Conservation (phyloP, 805 yeast genomes). For the Ogataea siamensis region DNA sequence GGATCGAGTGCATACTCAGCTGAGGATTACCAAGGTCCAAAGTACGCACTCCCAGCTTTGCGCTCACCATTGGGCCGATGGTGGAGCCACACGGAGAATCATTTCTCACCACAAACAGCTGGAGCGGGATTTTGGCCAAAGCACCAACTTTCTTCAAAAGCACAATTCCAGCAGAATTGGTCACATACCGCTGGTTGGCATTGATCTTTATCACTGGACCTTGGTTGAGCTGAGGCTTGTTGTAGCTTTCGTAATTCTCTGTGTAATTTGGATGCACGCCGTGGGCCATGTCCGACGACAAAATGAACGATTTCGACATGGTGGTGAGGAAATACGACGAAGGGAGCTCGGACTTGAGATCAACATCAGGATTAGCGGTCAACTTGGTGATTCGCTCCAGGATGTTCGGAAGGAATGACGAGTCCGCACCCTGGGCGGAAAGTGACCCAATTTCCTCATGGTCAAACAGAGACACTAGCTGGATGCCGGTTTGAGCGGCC, state of each 20-base stretch:
- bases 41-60: constrained; percentile 83
- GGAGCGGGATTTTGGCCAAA: constrained; percentile 72
- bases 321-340: constrained; percentile 48
- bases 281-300: constrained; percentile 96
- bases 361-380: constrained; percentile 39
- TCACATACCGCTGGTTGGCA: constrained; percentile 93
- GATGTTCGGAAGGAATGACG: constrained; percentile 81
- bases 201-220: constrained; percentile 94
- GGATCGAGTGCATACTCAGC: constrained; percentile 87
- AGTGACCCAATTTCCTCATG: constrained; percentile 95
- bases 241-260: constrained; percentile 69
- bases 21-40: constrained; percentile 91
- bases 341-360: constrained; percentile 31
- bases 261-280: constrained; percentile 94
- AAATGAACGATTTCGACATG: constrained; percentile 75
- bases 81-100: constrained; percentile 96
- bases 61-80: constrained; percentile 90
- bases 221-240: constrained; percentile 75
- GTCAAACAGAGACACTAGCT: constrained; percentile 81
- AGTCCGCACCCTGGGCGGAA: constrained; percentile 96
- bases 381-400: constrained; percentile 62
- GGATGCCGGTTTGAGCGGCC: constrained; percentile 53
- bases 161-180: constrained; percentile 87
- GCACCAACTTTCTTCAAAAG: constrained; percentile 71
- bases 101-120: constrained; percentile 88